phyloP scores from a whole-genome alignment of 1,284 basidiomycete species.

The Puccinia hordei region DNA sequence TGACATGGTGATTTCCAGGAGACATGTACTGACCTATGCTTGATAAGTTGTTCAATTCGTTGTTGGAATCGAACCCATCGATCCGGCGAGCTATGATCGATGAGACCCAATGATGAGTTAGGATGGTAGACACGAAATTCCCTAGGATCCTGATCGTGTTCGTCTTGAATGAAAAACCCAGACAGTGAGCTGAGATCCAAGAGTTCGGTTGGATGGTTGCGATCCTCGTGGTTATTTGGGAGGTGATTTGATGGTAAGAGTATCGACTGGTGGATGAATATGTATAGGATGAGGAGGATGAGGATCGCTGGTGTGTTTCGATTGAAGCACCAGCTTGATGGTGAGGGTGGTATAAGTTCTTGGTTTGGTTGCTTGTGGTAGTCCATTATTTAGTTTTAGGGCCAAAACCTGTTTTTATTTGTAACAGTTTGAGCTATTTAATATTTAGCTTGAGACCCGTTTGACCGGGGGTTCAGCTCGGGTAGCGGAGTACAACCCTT shows the following conservation, averaged over 20 bases:
- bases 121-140: neutral
- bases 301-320: neutral
- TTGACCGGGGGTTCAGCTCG: too few relatives aligned
- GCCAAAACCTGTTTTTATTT: too few relatives aligned
- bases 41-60: neutral
- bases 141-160: conserved; percentile 18
- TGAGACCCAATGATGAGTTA: conserved; percentile 39
- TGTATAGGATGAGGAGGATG: neutral
- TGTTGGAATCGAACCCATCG: conserved; percentile 32
- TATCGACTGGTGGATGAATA: neutral
- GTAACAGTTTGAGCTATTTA: neutral
- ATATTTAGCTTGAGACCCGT: too few relatives aligned
- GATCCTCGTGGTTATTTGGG: neutral
- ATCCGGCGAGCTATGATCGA: neutral
- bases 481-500: too few relatives aligned
- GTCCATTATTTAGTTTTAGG: too few relatives aligned
- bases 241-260: neutral
- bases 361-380: neutral
- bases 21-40: conserved; percentile 1
- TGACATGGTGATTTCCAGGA: neutral
- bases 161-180: conserved; percentile 40
- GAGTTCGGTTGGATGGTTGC: neutral
- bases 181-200: conserved; percentile 12
- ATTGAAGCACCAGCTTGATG: neutral
- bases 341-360: neutral